phyloP scores from a whole-genome alignment of 2,329 filamentous ascomycete genomes.

The Truncatella angustata region DNA sequence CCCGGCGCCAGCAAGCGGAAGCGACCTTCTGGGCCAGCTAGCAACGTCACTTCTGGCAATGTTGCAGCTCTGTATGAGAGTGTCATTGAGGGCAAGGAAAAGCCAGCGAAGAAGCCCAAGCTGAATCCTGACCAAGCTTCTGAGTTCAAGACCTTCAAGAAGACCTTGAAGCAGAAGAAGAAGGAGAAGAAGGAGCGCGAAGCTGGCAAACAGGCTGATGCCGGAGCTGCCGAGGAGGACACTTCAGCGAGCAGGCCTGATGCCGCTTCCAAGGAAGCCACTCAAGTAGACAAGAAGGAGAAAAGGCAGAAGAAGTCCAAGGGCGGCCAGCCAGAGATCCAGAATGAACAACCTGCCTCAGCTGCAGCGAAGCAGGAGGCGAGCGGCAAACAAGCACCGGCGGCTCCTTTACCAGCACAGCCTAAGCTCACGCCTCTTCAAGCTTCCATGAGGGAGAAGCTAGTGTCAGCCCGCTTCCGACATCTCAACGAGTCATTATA shows the following conservation, averaged over 20 bases:
- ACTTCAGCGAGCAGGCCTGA: constrained; percentile 16
- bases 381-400: constrained; percentile 20
- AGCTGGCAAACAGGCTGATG: not conserved
- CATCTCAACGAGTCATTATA: constrained; percentile 97
- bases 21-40: constrained; percentile 33
- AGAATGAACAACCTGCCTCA: constrained; percentile 11
- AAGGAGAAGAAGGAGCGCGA: constrained; percentile 27
- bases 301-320: constrained; percentile 32
- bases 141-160: not conserved
- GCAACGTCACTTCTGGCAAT: constrained; percentile 64
- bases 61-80: constrained; percentile 76
- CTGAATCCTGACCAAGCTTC: constrained; percentile 11
- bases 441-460: constrained; percentile 89
- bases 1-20: constrained; percentile 61
- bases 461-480: constrained; percentile 92
- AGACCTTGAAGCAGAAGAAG: no score
- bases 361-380: constrained; percentile 7
- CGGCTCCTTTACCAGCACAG: constrained; percentile 38
- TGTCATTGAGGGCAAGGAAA: constrained; percentile 76
- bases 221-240: constrained; percentile 5
- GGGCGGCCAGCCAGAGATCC: constrained; percentile 16
- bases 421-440: constrained; percentile 86
- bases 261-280: constrained; percentile 11
- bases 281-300: constrained; percentile 19
- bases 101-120: constrained; percentile 34